These are phyloP conservation scores for Fistulifera pelliculosa DNA, from an alignment of 108 stramenopile genomes.

Conservation along the genomic window DNA sequence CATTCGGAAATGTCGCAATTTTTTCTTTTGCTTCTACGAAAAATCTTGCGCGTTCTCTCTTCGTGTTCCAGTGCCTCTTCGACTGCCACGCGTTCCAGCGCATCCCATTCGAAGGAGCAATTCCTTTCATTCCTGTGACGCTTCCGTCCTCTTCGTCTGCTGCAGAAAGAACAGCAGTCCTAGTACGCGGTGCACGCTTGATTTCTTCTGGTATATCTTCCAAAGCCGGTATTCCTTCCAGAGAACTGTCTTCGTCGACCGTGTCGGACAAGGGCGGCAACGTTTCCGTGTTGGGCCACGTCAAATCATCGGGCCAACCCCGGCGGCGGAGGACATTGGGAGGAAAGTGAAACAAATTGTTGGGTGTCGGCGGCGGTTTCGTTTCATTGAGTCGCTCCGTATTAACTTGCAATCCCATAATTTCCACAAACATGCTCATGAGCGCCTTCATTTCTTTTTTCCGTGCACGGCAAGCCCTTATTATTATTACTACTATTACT, in stretches of 20 bases:
- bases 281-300: neutral
- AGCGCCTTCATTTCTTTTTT: slow-evolving; percentile 60
- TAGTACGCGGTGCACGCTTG: neutral
- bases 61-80: slow-evolving; percentile 52
- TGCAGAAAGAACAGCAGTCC: too few relatives aligned
- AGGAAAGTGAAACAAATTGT: slow-evolving; percentile 4
- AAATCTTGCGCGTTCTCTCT: slow-evolving; percentile 25
- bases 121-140: slow-evolving; percentile 1
- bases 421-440: slow-evolving; percentile 57
- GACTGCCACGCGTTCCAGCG: slow-evolving; percentile 31
- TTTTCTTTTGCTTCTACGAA: neutral
- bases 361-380: neutral
- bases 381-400: slow-evolving; percentile 11
- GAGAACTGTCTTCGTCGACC: neutral
- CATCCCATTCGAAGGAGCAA: slow-evolving; percentile 31
- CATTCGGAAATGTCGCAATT: neutral
- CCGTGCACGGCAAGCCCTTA: slow-evolving; percentile 30
- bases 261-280: neutral
- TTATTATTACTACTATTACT: neutral
- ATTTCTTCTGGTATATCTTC: neutral
- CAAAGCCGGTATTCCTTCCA: neutral
- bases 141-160: neutral
- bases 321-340: neutral
- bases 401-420: slow-evolving; percentile 40
- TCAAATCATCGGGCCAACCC: slow-evolving; percentile 6